A percentile compares a stretch with the other conserved stretches of the same genome.
phyloP scores from a whole-genome alignment of 345 rosid species.

The Psidium guajava region DNA sequence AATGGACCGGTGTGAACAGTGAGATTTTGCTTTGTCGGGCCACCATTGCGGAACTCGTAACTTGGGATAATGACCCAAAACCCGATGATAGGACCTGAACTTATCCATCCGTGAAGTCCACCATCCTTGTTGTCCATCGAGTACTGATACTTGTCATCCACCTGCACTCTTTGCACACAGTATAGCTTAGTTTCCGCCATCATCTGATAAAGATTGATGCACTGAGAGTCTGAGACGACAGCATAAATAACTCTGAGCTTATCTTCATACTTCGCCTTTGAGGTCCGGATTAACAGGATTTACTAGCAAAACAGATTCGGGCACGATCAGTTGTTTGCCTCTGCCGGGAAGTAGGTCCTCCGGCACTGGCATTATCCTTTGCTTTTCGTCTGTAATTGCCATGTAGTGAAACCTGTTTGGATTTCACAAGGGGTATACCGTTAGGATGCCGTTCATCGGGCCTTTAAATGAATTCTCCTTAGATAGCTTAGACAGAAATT shows the following conservation, averaged over 20 bases:
- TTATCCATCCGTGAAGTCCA: slow-evolving; percentile 35
- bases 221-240: background rate
- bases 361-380: slow-evolving; percentile 31
- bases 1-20: slow-evolving; percentile 23
- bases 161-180: slow-evolving; percentile 11
- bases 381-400: slow-evolving; percentile 30
- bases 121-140: slow-evolving; percentile 28
- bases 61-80: slow-evolving; percentile 27
- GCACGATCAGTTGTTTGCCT: slow-evolving; percentile 18
- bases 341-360: slow-evolving; percentile 20
- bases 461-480: background rate
- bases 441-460: background rate
- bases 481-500: background rate
- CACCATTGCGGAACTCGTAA: slow-evolving; percentile 27
- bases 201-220: background rate
- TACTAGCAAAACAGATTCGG: slow-evolving; percentile 23
- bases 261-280: slow-evolving; percentile 18
- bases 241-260: background rate
- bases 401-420: slow-evolving; percentile 27
- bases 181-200: background rate
- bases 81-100: slow-evolving; percentile 21
- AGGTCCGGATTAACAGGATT: slow-evolving; percentile 28
- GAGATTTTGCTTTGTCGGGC: slow-evolving; percentile 34
- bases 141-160: slow-evolving; percentile 34
- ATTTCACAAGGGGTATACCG: background rate